These are phyloP conservation scores for Oryza meridionalis DNA, from an alignment of 176 grass and related monocot species.

Conservation along the genomic window DNA sequence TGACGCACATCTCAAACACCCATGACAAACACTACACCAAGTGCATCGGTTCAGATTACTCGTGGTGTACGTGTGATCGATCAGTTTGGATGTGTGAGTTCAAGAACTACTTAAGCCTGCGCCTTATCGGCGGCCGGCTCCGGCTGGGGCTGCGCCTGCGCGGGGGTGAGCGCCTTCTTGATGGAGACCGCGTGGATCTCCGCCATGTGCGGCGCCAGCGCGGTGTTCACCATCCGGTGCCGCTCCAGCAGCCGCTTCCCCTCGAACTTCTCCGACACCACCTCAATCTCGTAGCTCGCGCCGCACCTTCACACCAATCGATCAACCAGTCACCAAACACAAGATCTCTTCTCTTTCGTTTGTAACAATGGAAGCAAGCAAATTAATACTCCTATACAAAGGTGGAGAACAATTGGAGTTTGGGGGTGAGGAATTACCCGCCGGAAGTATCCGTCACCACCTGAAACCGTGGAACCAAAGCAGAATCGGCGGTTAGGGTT, in stretches of 20 bases:
- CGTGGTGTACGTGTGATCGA: background rate
- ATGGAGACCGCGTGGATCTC: conserved; percentile 97
- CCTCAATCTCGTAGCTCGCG: conserved; percentile 86
- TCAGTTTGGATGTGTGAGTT: conserved; percentile 7
- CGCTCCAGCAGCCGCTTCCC: conserved; percentile 93
- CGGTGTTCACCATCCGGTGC: conserved; percentile 91
- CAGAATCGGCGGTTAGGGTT: conserved; percentile 45
- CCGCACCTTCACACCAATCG: conserved; percentile 64
- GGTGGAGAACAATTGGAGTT: background rate
- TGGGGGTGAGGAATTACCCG: conserved; percentile 57
- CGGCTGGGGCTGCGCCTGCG: conserved; percentile 67
- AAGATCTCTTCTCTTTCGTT: background rate
- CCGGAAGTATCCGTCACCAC: conserved; percentile 90
- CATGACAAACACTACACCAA: background rate
- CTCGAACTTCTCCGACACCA: conserved; percentile 92
- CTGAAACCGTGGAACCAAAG: conserved; percentile 43
- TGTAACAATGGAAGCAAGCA: background rate
- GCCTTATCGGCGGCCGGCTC: conserved; percentile 46
- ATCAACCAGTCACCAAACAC: conserved; percentile 1
- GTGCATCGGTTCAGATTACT: background rate
- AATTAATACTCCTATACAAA: background rate
- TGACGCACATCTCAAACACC: background rate
- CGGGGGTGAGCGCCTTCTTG: conserved; percentile 91
- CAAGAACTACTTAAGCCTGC: conserved; percentile 31
- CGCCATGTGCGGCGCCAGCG: conserved; percentile 80